Evolutionary conservation across 177 flowering plant species (phyloP), one percentile per base, ranked within the genome.

Genomic region (Vitis hybrid): DNA sequence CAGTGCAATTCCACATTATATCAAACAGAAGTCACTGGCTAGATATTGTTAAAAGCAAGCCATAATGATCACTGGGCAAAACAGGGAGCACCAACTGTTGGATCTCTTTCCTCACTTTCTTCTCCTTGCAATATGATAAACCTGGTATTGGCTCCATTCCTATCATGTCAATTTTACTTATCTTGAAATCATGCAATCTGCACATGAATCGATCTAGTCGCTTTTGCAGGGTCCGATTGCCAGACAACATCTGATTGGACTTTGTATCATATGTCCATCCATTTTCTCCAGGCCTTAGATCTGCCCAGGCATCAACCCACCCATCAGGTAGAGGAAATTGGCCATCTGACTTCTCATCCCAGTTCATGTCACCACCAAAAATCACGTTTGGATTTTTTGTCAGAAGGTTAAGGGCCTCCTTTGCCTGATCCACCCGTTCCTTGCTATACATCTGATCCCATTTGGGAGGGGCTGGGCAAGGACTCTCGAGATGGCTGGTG

Each of bases 401-500:
- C 18, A 95, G 93, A 67, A 77, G 49, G 64, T 57, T 72, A 11
- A 91, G 13, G 51, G 89, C 85, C 66, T 89, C 88, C 65, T 84
- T 88, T 48, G 99, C 99, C 70, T 95, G 99, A 13, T 70, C 82
- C 15, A 93, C 94, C 14, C 98, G 89, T 77, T 95, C 97, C 76
- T 84, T 84, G 84, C 97, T 91, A 80, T 51, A 90, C 97, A 88
- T 91, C 64, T 95, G 98, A 80, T 94, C 85, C 98, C 97, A 94
- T 62, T 61, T 93, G 17, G 99, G 99, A 66, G 97, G 98, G 15
- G 68, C 87, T n/a, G 97, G 99, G 73, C 91, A 86, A 6, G 99
- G 99, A 70, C 99, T 95, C 82, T 95, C 99, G 52, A 95, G 97
- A 80, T 95, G 99, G 82, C 89, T 89, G 4, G 99, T 96, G 48